Base-by-base conservation (phyloP, 1,284 basidiomycete genomes). In the Moesziomyces parantarcticus region DNA sequence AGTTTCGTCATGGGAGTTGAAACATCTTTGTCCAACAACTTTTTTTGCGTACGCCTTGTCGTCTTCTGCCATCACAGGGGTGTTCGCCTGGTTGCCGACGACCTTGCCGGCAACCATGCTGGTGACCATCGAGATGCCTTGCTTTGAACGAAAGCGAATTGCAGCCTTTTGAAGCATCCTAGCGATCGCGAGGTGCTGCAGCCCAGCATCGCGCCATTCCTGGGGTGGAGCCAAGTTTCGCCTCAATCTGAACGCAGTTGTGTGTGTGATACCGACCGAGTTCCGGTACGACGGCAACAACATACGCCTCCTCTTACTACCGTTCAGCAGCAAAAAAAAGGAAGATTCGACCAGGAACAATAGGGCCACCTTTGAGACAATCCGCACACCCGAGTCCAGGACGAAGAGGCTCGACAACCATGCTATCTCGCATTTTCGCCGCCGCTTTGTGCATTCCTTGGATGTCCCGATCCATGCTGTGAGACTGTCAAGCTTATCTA, bases 1-100 rank as follows among this genome's bases (percentile, higher is more conserved):
- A 23, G 36, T 47, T 56, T 56, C 3, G 16, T 45, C 53, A 39
- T 55, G 47, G 8, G 21, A n/a, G 46, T 55, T 18, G n/a, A 29
- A 21, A n/a, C 16, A 26, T 49, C 21, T 49, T 39, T 32, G 39
- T 23, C 34, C 34, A 23, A 18, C 39, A 40, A 23, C 18, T 18
- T 14, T 16, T 39, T 39, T 39, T 18, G 36, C 36, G 36, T 39
- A 39, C 36, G 1, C 16, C 18, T 39, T 18, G 36, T 13, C 16
- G 16, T 16, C 6, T 18, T 6, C 36, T 18, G 16, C 18, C 36
- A 32, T 32, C 29, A 32, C 29, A 32, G 29, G 29, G 6, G 29
- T 13, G 5, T 5, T 11, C 10, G 29, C 29, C 10, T 32, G 29
- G 29, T 32, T 32, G 29, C 29, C 29, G 29, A 13, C 29, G 13